Base-by-base conservation (phyloP, 306 rosid genomes). In the Malus asiatica region DNA sequence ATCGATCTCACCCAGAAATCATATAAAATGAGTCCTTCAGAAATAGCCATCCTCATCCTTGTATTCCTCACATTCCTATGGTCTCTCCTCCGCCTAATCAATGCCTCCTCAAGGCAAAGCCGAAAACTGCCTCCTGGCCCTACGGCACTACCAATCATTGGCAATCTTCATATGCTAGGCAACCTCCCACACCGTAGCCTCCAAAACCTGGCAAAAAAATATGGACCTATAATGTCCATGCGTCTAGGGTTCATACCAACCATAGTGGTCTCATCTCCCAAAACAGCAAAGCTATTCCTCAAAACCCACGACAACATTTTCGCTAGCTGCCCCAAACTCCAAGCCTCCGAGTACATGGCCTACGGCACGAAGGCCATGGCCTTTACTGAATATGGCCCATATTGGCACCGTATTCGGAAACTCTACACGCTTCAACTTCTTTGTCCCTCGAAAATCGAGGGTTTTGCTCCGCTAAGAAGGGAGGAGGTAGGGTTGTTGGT, bases 171-270 rank as follows among this genome's bases (percentile, higher is more conserved):
- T 3, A n/a, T 65, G 72, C 11, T 65, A 65, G 78, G 72, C 9
- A 22, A 22, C 38, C 79, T 75, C 16, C 79, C 79, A 35, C 65
- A 75, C 8, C 73, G 58, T 6, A 68, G 44, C 52, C 89, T 86
- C 77, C 83, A 82, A 44, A 20, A 82, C 71, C 51, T 83, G 25
- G 85, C 92, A 55, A 69, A 16, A 62, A 73, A 45, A 70, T 65
- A 88, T 73, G 92, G 92, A 4, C 81, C 87, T 59, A 72, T 86
- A 27, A 86, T 88, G 92, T 79, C 71, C 64, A 51, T 84, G 8
- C 65, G 86, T 19, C 62, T 88, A 5, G 89, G 87, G 57, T 74
- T 61, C n/a, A 81, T 77, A 4, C 79, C 82, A 32, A 5, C 85
- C 58, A 66, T 88, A 13, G 83, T 74, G 5, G n/a, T 71, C 52